These are phyloP conservation scores for Mariannaea sp. DNA, from an alignment of 2,329 filamentous ascomycete genomes.

Conservation along the genomic window DNA sequence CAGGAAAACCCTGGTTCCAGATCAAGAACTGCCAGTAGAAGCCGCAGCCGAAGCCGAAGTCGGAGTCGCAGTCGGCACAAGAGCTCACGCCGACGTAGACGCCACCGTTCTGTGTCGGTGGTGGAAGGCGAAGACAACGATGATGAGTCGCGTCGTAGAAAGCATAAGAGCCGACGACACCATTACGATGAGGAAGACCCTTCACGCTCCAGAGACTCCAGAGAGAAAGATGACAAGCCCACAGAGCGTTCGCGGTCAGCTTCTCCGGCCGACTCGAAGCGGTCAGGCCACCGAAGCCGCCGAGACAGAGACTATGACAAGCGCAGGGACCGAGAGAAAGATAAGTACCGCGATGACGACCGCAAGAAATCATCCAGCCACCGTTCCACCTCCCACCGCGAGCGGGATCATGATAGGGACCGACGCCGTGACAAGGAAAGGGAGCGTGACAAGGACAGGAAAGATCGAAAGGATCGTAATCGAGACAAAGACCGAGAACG, in stretches of 20 bases:
- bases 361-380: constrained; percentile 46
- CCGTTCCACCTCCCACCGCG: constrained; percentile 51
- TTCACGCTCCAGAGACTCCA: constrained; percentile 43
- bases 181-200: constrained; percentile 53
- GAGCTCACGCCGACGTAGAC: constrained; percentile 56
- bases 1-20: constrained; percentile 41
- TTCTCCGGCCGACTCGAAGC: constrained; percentile 63
- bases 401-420: constrained; percentile 46
- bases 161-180: constrained; percentile 51
- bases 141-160: constrained; percentile 54
- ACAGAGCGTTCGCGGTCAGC: constrained; percentile 66
- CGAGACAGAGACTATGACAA: constrained; percentile 58
- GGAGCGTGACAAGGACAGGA: constrained; percentile 45
- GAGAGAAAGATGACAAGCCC: constrained; percentile 48
- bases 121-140: constrained; percentile 55
- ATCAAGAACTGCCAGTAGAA: constrained; percentile 38
- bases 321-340: constrained; percentile 50
- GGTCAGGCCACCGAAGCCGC: constrained; percentile 64
- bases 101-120: constrained; percentile 59
- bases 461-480: constrained; percentile 47
- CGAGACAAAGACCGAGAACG: constrained; percentile 40
- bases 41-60: constrained; percentile 46
- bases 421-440: constrained; percentile 46
- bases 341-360: constrained; percentile 52
- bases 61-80: constrained; percentile 50